Percentiles rank a stretch among this genome's conserved stretches.
Evolutionary conservation across 495 filamentous ascomycete genomes (phyloP).

Genomic region (Cercophora samala): DNA sequence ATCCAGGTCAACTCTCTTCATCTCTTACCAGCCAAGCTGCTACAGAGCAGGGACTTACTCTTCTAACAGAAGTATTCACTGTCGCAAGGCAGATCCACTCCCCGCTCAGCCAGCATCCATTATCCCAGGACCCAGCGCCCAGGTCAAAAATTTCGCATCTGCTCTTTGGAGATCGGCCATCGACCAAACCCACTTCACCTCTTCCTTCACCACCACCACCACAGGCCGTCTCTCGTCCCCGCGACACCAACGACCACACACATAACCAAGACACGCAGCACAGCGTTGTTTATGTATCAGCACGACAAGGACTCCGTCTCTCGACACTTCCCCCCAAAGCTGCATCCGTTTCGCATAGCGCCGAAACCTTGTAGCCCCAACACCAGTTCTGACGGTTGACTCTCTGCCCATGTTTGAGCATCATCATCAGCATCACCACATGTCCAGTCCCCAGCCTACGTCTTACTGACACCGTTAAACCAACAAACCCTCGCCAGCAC

Average conservation of each 20-base stretch:
- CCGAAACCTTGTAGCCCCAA: constrained; percentile 83
- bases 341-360: constrained; percentile 89
- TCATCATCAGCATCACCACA: constrained; percentile 38
- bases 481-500: background rate
- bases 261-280: constrained; percentile 41
- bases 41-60: constrained; percentile 2
- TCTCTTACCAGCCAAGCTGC: constrained; percentile 2
- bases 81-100: constrained; percentile 2
- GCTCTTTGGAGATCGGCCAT: constrained; percentile 8
- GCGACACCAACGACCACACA: constrained; percentile 25
- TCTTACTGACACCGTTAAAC: constrained; percentile 41
- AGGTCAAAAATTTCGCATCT: constrained; percentile 21
- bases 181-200: background rate
- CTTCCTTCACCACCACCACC: constrained; percentile 1
- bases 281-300: constrained; percentile 58
- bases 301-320: constrained; percentile 52
- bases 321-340: constrained; percentile 83
- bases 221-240: constrained; percentile 8
- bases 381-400: constrained; percentile 84
- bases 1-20: background rate
- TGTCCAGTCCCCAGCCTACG: constrained; percentile 26
- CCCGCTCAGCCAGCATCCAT: constrained; percentile 14
- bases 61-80: background rate
- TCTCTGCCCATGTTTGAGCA: constrained; percentile 53
- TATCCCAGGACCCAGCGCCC: constrained; percentile 9